Evolutionary conservation across 305 asterid species (phyloP), one percentile per base, ranked within the genome.

Genomic region (Fraxinus nigra): DNA sequence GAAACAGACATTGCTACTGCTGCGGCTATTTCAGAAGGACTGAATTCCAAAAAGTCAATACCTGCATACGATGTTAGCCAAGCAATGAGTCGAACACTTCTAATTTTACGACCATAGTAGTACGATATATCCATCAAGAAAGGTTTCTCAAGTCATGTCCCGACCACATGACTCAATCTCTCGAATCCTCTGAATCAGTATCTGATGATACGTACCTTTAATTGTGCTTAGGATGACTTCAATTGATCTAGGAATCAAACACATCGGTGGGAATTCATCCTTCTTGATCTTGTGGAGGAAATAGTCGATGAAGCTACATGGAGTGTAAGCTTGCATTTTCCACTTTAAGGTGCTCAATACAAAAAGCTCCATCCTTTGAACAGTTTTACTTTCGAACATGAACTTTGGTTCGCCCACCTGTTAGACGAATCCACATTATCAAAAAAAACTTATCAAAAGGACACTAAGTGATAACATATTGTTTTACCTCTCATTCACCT

Each of bases 41-140:
- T 91, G 91, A 90, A 94, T 79, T 93, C 94, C 94, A 94, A 90
- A 92, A 92, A 93, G 83, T 91, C 97, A 80, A 91, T 88, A 82
- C 91, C 95, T 92, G 92, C 94, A 87, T 90, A 86, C 85, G 90
- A 78, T 87, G 88, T 84, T 81, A 87, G 80, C 84, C 84, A 78
- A 81, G 20, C 59, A 43, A 73, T 84, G 81, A 73, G 83, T 86
- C 84, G 80, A 82, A 70, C 3, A 16, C 28, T 59, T 59, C 4
- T 1, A 18, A 18, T 6, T 59, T 51, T 51, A 59, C 11, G 4
- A 59, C 28, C 67, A 59, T n/a, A 18, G 69, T 59, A 59, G 11
- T 59, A 18, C 11, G 20, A 59, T n/a, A 59, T 20, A 59, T 18
- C 30, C 24, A 20, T 59, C 69, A 59, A 59, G 69, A 59, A 59